These are phyloP conservation scores for Hypoxylon trugodes DNA, from an alignment of 495 filamentous ascomycete genomes.

Conservation along the genomic window DNA sequence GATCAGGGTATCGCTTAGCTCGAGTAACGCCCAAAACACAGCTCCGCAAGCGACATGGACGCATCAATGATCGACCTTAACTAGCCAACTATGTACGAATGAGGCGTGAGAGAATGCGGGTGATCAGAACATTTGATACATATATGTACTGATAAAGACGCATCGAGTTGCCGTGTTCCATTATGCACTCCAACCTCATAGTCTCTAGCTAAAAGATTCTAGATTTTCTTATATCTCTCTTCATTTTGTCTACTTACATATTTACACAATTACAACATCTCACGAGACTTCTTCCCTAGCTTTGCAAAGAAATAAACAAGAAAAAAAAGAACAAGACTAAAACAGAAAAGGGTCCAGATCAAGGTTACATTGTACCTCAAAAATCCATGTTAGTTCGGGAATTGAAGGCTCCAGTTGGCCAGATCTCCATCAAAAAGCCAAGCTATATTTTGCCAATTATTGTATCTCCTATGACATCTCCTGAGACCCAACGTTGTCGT, in stretches of 20 bases:
- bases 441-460: constrained; percentile 26
- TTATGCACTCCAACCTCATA: constrained; percentile 6
- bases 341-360: constrained; percentile 21
- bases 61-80: constrained; percentile 36
- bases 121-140: constrained; percentile 11
- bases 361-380: constrained; percentile 24
- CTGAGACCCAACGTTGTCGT: neutral
- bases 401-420: constrained; percentile 22
- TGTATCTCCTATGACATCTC: neutral
- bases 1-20: neutral
- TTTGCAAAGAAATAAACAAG: constrained; percentile 3
- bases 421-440: constrained; percentile 28
- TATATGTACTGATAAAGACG: constrained; percentile 10
- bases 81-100: constrained; percentile 12
- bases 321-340: constrained; percentile 17
- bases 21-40: neutral
- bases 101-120: constrained; percentile 21
- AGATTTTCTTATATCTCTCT: too few species aligned
- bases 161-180: constrained; percentile 12
- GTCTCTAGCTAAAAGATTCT: too few species aligned
- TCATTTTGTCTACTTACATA: too few species aligned
- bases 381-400: constrained; percentile 10
- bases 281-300: constrained; percentile 13
- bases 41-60: too few species aligned
- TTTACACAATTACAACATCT: neutral